phyloP scores from a whole-genome alignment of 345 rosid genomes.

The Linum lewisii region DNA sequence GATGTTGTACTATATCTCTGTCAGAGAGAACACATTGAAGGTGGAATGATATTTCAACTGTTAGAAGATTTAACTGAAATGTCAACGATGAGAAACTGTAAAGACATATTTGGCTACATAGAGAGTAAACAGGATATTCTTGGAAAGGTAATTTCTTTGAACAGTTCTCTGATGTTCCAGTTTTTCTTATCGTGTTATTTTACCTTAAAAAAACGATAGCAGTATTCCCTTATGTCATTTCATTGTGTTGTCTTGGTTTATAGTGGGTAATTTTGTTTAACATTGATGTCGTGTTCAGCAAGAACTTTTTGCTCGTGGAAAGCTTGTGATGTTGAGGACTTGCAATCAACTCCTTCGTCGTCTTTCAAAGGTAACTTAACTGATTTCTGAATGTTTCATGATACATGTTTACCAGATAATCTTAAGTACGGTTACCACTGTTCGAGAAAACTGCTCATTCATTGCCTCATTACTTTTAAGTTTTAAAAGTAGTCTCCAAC shows the following conservation, averaged over 20 bases:
- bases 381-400: background rate
- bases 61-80: constrained; percentile 95
- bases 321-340: constrained; percentile 97
- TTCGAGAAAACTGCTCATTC: background rate
- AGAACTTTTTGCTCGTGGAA: constrained; percentile 99
- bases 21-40: constrained; percentile 96
- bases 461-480: background rate
- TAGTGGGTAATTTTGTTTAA: background rate
- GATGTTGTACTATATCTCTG: constrained; percentile 89
- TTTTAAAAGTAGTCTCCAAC: background rate
- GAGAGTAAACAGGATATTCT: constrained; percentile 89
- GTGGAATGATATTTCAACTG: constrained; percentile 97
- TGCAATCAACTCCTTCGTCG: constrained; percentile 99
- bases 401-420: background rate
- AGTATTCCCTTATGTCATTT: constrained; percentile 1
- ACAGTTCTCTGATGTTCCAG: background rate
- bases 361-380: constrained; percentile 62
- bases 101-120: constrained; percentile 85
- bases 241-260: background rate
- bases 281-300: constrained; percentile 36
- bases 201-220: background rate
- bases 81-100: constrained; percentile 94
- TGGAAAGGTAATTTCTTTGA: constrained; percentile 55
- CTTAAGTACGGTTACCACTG: background rate
- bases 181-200: background rate